These are phyloP conservation scores for Penicillium macrosclerotiorum DNA, from an alignment of 495 filamentous ascomycete species.

Conservation along the genomic window DNA sequence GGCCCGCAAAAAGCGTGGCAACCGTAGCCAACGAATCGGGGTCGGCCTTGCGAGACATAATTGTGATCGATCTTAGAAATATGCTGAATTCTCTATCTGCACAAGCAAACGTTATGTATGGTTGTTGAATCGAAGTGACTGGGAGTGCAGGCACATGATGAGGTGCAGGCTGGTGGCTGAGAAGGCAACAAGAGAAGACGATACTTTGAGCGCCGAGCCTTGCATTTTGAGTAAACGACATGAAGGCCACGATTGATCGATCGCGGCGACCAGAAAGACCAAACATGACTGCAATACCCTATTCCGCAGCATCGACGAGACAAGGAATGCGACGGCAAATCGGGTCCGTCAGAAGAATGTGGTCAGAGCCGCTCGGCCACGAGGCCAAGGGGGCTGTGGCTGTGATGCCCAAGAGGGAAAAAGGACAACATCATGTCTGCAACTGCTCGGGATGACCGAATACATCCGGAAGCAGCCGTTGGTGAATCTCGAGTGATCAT, in stretches of 20 bases:
- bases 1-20: constrained; percentile 41
- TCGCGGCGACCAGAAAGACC: constrained; percentile 7
- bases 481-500: no score
- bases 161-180: background rate
- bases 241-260: background rate
- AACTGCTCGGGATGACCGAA: background rate
- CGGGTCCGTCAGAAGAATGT: constrained; percentile 25
- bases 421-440: constrained; percentile 4
- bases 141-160: constrained; percentile 8
- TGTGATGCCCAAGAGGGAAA: background rate
- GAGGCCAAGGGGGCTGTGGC: constrained; percentile 12
- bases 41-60: constrained; percentile 20
- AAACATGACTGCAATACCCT: constrained; percentile 3
- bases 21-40: constrained; percentile 30
- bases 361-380: constrained; percentile 14
- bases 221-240: constrained; percentile 3
- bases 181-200: background rate
- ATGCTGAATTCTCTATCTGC: background rate
- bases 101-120: background rate
- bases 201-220: background rate
- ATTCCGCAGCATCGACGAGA: constrained; percentile 9
- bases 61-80: constrained; percentile 1
- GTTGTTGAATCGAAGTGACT: constrained; percentile 3
- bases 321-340: constrained; percentile 24
- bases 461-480: background rate